phyloP scores from a whole-genome alignment of 106 monocot species.

The Platanthera zijinensis region DNA sequence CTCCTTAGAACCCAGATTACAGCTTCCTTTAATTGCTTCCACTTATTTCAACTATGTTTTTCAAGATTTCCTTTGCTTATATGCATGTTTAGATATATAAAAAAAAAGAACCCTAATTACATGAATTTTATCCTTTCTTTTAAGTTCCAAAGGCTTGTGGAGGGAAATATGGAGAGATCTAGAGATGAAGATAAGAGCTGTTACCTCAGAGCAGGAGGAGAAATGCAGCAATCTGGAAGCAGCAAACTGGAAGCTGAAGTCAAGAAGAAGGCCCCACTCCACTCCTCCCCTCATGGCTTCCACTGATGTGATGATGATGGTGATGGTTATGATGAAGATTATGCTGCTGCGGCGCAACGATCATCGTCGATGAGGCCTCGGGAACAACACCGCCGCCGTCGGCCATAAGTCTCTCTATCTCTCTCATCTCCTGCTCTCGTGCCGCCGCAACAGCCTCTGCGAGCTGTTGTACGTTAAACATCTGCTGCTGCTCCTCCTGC shows the following conservation, averaged over 20 bases:
- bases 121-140: too few relatives aligned
- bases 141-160: too few relatives aligned
- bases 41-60: too few relatives aligned
- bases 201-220: neutral
- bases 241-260: neutral
- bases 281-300: conserved; percentile 9
- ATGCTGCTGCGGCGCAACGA: neutral
- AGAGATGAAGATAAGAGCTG: too few relatives aligned
- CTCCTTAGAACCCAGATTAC: too few relatives aligned
- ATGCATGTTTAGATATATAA: too few relatives aligned
- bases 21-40: too few relatives aligned
- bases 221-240: neutral
- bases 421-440: neutral
- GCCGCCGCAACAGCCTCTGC: neutral
- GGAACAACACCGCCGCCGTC: neutral
- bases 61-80: too few relatives aligned
- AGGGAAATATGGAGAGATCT: too few relatives aligned
- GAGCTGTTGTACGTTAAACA: neutral
- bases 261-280: conserved; percentile 3
- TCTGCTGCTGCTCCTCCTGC: neutral
- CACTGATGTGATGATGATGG: conserved; percentile 4
- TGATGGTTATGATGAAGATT: neutral
- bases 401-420: neutral
- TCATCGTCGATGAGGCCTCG: neutral
- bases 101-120: too few relatives aligned